Evolutionary conservation across 257 asterid species (phyloP).

Genomic region (Rhazya stricta): DNA sequence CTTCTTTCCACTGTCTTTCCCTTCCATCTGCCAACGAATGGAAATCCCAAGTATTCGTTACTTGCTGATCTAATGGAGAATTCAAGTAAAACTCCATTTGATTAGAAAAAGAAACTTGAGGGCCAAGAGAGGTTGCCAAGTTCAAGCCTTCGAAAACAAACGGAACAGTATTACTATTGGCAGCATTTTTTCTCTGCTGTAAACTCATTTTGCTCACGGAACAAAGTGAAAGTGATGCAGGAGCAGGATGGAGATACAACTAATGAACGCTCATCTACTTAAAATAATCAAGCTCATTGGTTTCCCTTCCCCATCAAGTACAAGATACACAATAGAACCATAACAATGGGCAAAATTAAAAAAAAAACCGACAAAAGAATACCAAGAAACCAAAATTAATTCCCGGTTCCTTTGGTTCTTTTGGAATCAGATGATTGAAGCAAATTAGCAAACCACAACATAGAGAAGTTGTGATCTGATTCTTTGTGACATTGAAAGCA

Average conservation of each 20-base stretch:
- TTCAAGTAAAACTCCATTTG: background rate
- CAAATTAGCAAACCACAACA: background rate
- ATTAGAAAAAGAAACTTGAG: background rate
- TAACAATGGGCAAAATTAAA: no score
- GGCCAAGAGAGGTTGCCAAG: background rate
- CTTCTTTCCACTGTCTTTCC: slow-evolving; percentile 1
- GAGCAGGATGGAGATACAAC: background rate
- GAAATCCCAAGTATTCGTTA: slow-evolving; percentile 7
- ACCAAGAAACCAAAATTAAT: no score
- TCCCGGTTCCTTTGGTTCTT: background rate
- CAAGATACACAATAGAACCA: no score
- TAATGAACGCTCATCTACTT: background rate
- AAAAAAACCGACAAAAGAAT: no score
- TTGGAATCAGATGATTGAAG: background rate
- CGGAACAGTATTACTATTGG: background rate
- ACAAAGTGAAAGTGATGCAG: background rate
- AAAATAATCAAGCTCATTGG: no score
- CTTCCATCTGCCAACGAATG: slow-evolving; percentile 5
- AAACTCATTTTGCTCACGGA: background rate
- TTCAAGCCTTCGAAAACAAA: slow-evolving; percentile 5
- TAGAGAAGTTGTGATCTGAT: background rate
- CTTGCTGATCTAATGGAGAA: slow-evolving; percentile 8
- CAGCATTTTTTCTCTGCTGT: background rate
- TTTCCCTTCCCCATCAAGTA: no score
- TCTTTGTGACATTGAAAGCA: no score